Evolutionary conservation across 495 filamentous ascomycete genomes (phyloP).

Genomic region (Neurospora terricola): DNA sequence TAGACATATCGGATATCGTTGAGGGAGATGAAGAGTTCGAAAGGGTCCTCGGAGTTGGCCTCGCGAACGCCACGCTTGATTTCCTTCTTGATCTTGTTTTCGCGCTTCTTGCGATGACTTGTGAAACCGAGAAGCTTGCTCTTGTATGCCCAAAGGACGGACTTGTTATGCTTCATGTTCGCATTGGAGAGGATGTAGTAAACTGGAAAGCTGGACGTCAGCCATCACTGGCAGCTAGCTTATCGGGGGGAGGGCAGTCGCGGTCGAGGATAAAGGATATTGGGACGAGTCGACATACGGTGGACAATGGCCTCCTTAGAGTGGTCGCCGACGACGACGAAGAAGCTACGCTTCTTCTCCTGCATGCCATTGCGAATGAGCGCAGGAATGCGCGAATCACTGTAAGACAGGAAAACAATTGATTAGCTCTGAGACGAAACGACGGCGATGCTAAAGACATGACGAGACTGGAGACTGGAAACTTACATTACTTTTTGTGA

Average conservation of each 20-base stretch:
- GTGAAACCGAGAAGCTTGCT: slow-evolving; percentile 93
- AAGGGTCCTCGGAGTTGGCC: slow-evolving; percentile 90
- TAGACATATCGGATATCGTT: slow-evolving; percentile 98
- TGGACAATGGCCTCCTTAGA: slow-evolving; percentile 97
- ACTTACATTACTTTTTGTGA: not conserved
- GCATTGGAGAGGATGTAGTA: slow-evolving; percentile 87
- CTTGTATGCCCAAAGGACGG: slow-evolving; percentile 98
- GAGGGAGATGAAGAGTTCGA: slow-evolving; percentile 94
- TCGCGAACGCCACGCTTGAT: slow-evolving; percentile 93
- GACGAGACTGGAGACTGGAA: not conserved
- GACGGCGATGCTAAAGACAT: not conserved
- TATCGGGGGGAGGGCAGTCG: not conserved
- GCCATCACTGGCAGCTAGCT: not conserved
- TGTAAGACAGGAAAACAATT: slow-evolving; percentile 15
- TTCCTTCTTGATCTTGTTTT: slow-evolving; percentile 95
- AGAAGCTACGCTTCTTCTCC: slow-evolving; percentile 96
- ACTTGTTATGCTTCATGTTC: slow-evolving; percentile 93
- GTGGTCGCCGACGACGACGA: slow-evolving; percentile 90
- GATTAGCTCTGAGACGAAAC: not conserved
- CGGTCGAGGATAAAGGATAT: not conserved
- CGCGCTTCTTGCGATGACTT: slow-evolving; percentile 87
- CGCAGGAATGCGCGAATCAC: slow-evolving; percentile 90
- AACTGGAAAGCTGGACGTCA: slow-evolving; percentile 26
- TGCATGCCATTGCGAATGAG: slow-evolving; percentile 93
- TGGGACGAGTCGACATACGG: slow-evolving; percentile 14